Conservation (phyloP, 2,329 filamentous ascomycete species). For the Penicillium brasilianum region DNA sequence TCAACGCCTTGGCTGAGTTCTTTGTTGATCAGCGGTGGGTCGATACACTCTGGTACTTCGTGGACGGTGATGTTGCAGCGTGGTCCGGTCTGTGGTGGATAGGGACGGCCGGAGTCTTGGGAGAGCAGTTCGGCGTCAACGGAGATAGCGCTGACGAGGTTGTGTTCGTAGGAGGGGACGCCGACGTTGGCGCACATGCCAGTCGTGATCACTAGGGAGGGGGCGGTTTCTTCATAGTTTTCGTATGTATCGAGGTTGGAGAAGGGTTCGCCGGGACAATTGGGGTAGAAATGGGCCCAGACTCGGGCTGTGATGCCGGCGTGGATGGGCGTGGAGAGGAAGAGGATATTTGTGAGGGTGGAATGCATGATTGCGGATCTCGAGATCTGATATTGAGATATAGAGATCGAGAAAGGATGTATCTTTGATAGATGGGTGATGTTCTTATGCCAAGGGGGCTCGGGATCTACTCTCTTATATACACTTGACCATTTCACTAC, state of each 20-base stretch:
- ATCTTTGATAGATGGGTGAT: not conserved
- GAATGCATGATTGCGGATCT: conserved; percentile 23
- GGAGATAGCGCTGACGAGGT: conserved; percentile 35
- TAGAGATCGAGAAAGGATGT: not conserved
- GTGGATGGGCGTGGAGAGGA: conserved; percentile 28
- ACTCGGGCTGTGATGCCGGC: conserved; percentile 35
- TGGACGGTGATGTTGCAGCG: conserved; percentile 41
- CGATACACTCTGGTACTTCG: conserved; percentile 40
- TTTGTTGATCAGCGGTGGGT: conserved; percentile 34
- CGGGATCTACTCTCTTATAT: conserved; percentile 15
- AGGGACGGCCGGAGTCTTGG: conserved; percentile 22
- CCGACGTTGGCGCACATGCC: conserved; percentile 34
- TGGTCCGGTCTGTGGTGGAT: conserved; percentile 16
- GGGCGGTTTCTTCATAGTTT: conserved; percentile 31
- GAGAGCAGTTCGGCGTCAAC: conserved; percentile 34
- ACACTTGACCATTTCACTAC: conserved; percentile 13
- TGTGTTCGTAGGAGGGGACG: conserved; percentile 32
- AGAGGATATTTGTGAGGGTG: conserved; percentile 26
- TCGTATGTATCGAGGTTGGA: conserved; percentile 30
- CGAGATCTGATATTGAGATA: not conserved
- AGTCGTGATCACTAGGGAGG: conserved; percentile 29
- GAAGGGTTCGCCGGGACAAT: conserved; percentile 32
- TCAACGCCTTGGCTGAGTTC: conserved; percentile 29
- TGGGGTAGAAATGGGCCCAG: conserved; percentile 40
- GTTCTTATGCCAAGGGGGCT: no score